phyloP scores from a whole-genome alignment of 176 grass and related monocot species.

The maize (Zea mays) region Zm-B73-REFERENCE-NAM-5.0 NC_050097.1:131531001-131531500 shows the following conservation, averaged over 20 bases:
- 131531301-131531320: background rate
- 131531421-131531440: no score
- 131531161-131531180: background rate
- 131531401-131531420: no score
- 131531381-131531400: no score
- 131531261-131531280: background rate
- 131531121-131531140: background rate
- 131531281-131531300: background rate
- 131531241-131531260: background rate
- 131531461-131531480: no score
- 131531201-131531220: no score
- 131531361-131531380: background rate
- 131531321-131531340: background rate
- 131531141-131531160: background rate
- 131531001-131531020: constrained; percentile 1
- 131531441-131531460: no score
- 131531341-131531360: background rate
- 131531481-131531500: no score
- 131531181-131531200: background rate
- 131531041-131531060: background rate
- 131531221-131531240: background rate
- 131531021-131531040: background rate
- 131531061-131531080: background rate
- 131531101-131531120: background rate
- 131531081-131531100: no score